Conservation (phyloP, 257 asterid species). For the Coffea eugenioides region DNA sequence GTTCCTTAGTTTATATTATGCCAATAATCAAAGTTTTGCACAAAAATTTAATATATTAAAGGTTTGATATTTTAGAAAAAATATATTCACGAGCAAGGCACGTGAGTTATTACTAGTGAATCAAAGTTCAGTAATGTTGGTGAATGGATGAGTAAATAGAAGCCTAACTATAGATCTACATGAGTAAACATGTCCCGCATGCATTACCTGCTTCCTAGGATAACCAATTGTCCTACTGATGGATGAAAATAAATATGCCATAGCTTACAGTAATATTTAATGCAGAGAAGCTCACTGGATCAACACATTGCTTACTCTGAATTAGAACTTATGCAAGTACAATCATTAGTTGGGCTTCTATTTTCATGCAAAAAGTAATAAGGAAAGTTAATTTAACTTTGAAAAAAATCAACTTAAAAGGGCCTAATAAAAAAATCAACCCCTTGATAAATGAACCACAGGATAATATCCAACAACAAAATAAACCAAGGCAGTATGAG, state of each 20-base stretch:
- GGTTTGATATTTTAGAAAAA: too few relatives aligned
- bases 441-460: neutral
- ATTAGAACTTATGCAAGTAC: neutral
- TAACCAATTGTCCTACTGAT: neutral
- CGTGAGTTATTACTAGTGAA: neutral
- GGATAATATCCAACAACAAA: neutral
- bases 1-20: too few relatives aligned
- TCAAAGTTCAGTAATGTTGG: neutral
- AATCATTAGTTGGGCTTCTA: neutral
- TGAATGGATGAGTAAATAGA: neutral
- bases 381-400: neutral
- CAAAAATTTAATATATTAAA: too few relatives aligned
- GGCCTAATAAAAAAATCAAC: neutral
- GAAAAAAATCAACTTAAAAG: neutral
- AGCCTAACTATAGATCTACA: neutral
- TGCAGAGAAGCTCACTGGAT: neutral
- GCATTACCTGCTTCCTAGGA: neutral
- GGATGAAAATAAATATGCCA: neutral
- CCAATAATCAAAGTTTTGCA: too few relatives aligned
- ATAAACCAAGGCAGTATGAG: conserved; percentile 16
- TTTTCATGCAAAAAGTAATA: neutral
- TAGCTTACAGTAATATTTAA: neutral
- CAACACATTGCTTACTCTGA: neutral
- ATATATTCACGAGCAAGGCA: too few relatives aligned
- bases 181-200: neutral